phyloP scores from a whole-genome alignment of 2,329 filamentous ascomycete genomes.

The Botrytis aclada region DNA sequence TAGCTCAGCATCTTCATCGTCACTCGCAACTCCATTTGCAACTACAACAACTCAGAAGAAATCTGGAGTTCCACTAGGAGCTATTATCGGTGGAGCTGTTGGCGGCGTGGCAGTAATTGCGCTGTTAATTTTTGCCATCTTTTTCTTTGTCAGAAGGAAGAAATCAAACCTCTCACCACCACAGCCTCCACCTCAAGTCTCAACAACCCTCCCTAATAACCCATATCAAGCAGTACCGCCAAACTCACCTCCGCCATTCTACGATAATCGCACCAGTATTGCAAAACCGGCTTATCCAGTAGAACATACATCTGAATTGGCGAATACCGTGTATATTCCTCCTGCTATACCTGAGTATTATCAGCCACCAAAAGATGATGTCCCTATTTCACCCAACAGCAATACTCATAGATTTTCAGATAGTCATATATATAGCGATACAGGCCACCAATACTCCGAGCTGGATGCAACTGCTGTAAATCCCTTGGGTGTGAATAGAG shows the following conservation, averaged over 20 bases:
- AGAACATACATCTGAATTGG: neutral
- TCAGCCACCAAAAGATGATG: neutral
- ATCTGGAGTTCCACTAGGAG: neutral
- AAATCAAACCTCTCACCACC: neutral
- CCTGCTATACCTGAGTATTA: neutral
- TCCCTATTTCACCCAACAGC: neutral
- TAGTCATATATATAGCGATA: neutral
- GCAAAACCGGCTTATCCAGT: neutral
- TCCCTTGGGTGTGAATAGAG: neutral
- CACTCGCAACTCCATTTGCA: neutral
- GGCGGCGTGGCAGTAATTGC: neutral
- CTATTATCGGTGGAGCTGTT: slow-evolving; percentile 1
- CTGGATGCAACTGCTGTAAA: neutral
- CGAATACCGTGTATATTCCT: slow-evolving; percentile 1
- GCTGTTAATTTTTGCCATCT: neutral
- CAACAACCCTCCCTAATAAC: neutral
- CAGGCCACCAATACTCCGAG: neutral
- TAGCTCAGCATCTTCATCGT: neutral
- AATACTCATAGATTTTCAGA: neutral
- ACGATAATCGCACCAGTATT: neutral
- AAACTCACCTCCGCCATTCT: neutral
- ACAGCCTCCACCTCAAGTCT: neutral
- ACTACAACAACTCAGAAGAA: neutral
- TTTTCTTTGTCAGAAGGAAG: neutral
- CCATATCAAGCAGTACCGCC: neutral